Base-by-base conservation (phyloP, 441 rosid species). In the Arabidopsis hybrid region DNA sequence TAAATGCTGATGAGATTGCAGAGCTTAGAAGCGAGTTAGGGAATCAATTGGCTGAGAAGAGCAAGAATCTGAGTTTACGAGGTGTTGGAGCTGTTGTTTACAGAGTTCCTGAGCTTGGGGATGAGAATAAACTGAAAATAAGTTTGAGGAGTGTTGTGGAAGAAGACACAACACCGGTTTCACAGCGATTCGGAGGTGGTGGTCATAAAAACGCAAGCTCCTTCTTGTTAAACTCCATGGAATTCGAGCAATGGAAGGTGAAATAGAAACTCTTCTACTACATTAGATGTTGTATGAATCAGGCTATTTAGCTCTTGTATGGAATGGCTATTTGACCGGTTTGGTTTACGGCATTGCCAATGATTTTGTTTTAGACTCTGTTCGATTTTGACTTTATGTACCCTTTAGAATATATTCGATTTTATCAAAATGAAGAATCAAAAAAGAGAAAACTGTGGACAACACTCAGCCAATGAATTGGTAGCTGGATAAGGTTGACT, bases 181-280 rank as follows among this genome's bases (percentile, higher is more conserved):
- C 96, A 0, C 81, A 73, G 84, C 79, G 79, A 71, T 88, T 83
- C 6, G 87, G 91, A 47, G 91, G 96, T 4, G 93, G 91, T 17
- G 93, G 93, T 17, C 96, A 88, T 75, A 71, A 60, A 60, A 87
- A 83, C 53, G 90, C 93, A n/a, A 88, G 93, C 77, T 90, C 93
- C 31, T 90, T 90, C 82, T 67, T 84, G 76, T 60, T 90, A 69
- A 80, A 78, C 56, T 67, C 69, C 51, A 70, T 49, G 17, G 88
- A 84, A 70, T 87, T 85, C 16, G 80, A 83, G 68, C 78, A 45
- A 4, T 88, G 93, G 96, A 88, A 83, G 70, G 82, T 82, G 69
- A 67, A 50, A 21, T 8, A 65, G 49, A 69, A 71, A 32, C 71
- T 76, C 12, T 17, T 51, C 32, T 51, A 9, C 45, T 50, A 38